Base-by-base conservation (phyloP, 140 eudicot species). In the Eryngium alpinum region DNA sequence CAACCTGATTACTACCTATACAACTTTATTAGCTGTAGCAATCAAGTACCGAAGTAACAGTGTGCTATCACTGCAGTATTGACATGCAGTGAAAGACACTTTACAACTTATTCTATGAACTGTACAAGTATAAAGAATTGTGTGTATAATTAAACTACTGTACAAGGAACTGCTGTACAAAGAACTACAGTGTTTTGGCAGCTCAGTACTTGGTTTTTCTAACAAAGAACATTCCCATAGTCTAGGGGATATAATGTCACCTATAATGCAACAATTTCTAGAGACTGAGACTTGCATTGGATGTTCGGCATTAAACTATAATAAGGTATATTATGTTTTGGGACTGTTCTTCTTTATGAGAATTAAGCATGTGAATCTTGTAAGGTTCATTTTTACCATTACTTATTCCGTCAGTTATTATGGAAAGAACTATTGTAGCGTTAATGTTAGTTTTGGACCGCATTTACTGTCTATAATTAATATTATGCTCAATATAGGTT, bases 211-310 rank as follows among this genome's bases (percentile, higher is more conserved):
- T n/a, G n/a, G n/a, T n/a, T n/a, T n/a, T n/a, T n/a, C n/a, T n/a
- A n/a, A n/a, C n/a, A n/a, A 92, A 29, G 91, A 91, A 18, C 95
- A 89, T 75, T 84, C 94, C 79, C 84, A 91, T 44, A 92, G 90
- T 69, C 75, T 95, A 77, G 97, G 88, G 89, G 89, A 88, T 89
- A 94, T 95, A 87, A 95, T 95, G 97, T 95, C 97, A 25, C 99
- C 99, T 51, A 89, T 95, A 72, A 95, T 95, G 99, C 97, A 95
- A 84, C 95, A 92, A 72, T 75, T 75, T 75, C 79, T 63, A 63
- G 79, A 75, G 79, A 75, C 50, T 75, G 79, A 75, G 57, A 75
- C 79, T 27, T 75, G 79, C 43, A 75, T 75, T 9, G 79, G 50
- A 56, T 75, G 79, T 75, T 75, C 79, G 46, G 99, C 99, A 22